Evolutionary conservation across 129 eudicot species (phyloP), one percentile per base, ranked within the genome.

Genomic region (Arctium lappa): DNA sequence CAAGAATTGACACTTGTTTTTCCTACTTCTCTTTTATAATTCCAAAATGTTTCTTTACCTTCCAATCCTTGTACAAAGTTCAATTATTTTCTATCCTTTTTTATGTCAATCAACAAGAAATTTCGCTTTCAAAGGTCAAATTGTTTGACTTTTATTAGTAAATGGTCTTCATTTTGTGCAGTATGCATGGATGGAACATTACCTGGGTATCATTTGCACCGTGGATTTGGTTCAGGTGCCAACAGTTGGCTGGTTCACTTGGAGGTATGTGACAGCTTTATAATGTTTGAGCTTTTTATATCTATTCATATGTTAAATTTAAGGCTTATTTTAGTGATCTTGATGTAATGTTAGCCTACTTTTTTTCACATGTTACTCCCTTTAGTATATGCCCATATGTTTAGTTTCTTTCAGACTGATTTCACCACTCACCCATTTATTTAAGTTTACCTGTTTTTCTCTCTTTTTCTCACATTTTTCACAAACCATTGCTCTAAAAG

Each of bases 171-270:
- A 31, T 32, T 30, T 82, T 83, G 22, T 87, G 72, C 92, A 96
- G 99, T 93, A 46, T 96, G 99, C 85, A 87, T 96, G 92, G 99
- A 96, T 84, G 99, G 99, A 84, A 89, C 95, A 22, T 65, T 96
- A 68, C 99, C 99, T 30, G 99, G 92, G 42, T 96, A 93, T 85
- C 98, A 96, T 90, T 80, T 93, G 70, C 89, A 89, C 78, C 98
- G 89, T 15, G 99, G 99, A 76, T 91, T 40, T 63, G 99, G 99
- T 78, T 80, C 97, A 36, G 98, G 99, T 75, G 94, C 91, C 34
- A 96, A 93, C 84, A 93, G 99, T 88, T 96, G 99, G 99, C 91
- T 96, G 53, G 89, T 93, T 87, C 92, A 95, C 62, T 84, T 95
- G 83, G 99, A 95, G 95, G 99, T 95, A 36, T 63, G 91, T 81